phyloP scores from a whole-genome alignment of 768 basidiomycete species.

The Ramaria sp. region DNA sequence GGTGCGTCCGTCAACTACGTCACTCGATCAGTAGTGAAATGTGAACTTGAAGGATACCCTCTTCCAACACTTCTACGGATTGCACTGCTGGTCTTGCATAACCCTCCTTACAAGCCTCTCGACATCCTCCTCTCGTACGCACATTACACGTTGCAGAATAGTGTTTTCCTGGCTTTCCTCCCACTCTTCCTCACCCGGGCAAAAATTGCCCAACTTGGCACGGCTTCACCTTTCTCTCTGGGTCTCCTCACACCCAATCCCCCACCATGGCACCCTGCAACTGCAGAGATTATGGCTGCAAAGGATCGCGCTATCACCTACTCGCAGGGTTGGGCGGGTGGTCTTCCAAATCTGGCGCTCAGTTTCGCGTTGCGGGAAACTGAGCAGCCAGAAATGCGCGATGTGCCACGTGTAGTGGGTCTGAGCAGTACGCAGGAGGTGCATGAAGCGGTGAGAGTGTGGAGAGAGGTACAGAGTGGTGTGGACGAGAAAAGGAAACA shows the following conservation, averaged over 20 bases:
- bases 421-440: slow-evolving; percentile 64
- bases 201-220: slow-evolving; percentile 52
- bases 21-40: not conserved
- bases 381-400: slow-evolving; percentile 27
- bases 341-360: slow-evolving; percentile 57
- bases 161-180: slow-evolving; percentile 44
- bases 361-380: slow-evolving; percentile 47
- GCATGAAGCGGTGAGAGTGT: slow-evolving; percentile 58
- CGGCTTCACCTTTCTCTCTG: slow-evolving; percentile 83
- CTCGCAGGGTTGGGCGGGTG: slow-evolving; percentile 29
- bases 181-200: slow-evolving; percentile 51
- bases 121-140: slow-evolving; percentile 77
- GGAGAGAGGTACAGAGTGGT: slow-evolving; percentile 45
- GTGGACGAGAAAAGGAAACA: slow-evolving; percentile 25
- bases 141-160: slow-evolving; percentile 69
- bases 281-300: slow-evolving; percentile 35
- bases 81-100: slow-evolving; percentile 60
- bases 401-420: slow-evolving; percentile 56
- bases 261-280: slow-evolving; percentile 73
- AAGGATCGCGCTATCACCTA: slow-evolving; percentile 25
- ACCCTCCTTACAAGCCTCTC: slow-evolving; percentile 55
- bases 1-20: slow-evolving; percentile 31
- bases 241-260: slow-evolving; percentile 51
- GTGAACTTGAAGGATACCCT: slow-evolving; percentile 43
- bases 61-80: slow-evolving; percentile 78